Base-by-base conservation (phyloP, 495 filamentous ascomycete genomes). In the Penicillium riverlandense region DNA sequence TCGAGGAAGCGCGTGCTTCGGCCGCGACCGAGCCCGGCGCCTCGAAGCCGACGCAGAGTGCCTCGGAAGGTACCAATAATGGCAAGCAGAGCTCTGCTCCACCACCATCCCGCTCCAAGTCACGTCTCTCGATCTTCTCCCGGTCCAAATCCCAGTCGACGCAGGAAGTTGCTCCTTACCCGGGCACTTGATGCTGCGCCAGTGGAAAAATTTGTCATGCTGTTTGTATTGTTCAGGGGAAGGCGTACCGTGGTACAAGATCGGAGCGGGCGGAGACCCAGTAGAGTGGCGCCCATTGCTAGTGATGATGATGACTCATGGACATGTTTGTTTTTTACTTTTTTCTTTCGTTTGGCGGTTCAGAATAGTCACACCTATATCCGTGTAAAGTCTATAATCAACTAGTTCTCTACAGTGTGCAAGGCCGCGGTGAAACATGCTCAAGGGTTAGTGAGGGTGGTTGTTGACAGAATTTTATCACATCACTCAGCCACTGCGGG, bases 101-200 rank as follows among this genome's bases (percentile, higher is more conserved):
- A 15, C 11, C 47, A 8, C 63, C 66, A 8, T 54, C 55, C 16
- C 52, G 67, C 8, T 55, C 59, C 4, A 69, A 65, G 38, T 68
- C 67, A 3, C 50, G 50, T 10, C 28, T 71, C 8, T 63, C 62
- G 8, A 62, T 65, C 8, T 69, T 55, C 36, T 46, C 49, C 11
- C 54, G 65, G 35, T 53, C 62, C 0, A 62, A 61, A 34, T 44
- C 48, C 30, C 58, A 61, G 15, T 43, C 58, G 11, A 41, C 35
- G 11, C 49, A 56, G 8, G 63, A 59, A 35, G 55, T 66, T 35
- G 45, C 57, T 32, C 69, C 67, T 35, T 73, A 73, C 40, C 69
- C 67, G 8, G 69, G 69, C 7, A 73, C 69, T 39, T 72, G 47
- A 63, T 12, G 4, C 22, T 6, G 22, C 4, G 22, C 22, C 22